Conservation (phyloP, 2,329 filamentous ascomycete species). For the Talaromyces sp. region DNA sequence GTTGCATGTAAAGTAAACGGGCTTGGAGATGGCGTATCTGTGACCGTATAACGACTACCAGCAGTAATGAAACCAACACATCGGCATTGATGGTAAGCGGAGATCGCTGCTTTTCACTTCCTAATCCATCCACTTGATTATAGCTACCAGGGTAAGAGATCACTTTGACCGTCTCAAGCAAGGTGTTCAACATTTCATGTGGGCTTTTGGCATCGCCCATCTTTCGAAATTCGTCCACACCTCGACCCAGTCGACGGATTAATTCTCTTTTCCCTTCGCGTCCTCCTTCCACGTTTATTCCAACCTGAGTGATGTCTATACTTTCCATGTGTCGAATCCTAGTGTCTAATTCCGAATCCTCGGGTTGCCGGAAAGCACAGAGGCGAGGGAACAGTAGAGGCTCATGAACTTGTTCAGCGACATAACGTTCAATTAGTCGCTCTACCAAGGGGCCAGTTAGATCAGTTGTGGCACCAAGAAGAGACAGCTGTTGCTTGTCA, state of each 20-base stretch:
- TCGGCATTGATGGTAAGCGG: constrained; percentile 78
- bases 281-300: constrained; percentile 81
- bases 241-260: constrained; percentile 72
- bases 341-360: constrained; percentile 84
- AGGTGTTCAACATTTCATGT: constrained; percentile 82
- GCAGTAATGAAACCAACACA: constrained; percentile 84
- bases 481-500: constrained; percentile 90
- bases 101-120: constrained; percentile 56
- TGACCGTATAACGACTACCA: constrained; percentile 90
- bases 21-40: constrained; percentile 87
- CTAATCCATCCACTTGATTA: constrained; percentile 41
- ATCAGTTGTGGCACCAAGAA: constrained; percentile 89
- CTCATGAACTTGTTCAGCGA: constrained; percentile 90
- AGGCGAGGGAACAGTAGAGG: constrained; percentile 79
- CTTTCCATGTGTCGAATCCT: constrained; percentile 92
- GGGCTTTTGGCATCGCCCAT: constrained; percentile 77
- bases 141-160: constrained; percentile 67
- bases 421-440: constrained; percentile 89
- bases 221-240: constrained; percentile 86
- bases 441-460: constrained; percentile 91
- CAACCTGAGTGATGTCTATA: constrained; percentile 92
- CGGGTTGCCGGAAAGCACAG: constrained; percentile 73
- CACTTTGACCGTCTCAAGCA: constrained; percentile 79
- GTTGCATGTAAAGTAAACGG: constrained; percentile 88
- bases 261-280: constrained; percentile 79